Evolutionary conservation across 2,329 filamentous ascomycete genomes (phyloP), one percentile per base, ranked within the genome.

Genomic region (Aurifilum marmelostoma): DNA sequence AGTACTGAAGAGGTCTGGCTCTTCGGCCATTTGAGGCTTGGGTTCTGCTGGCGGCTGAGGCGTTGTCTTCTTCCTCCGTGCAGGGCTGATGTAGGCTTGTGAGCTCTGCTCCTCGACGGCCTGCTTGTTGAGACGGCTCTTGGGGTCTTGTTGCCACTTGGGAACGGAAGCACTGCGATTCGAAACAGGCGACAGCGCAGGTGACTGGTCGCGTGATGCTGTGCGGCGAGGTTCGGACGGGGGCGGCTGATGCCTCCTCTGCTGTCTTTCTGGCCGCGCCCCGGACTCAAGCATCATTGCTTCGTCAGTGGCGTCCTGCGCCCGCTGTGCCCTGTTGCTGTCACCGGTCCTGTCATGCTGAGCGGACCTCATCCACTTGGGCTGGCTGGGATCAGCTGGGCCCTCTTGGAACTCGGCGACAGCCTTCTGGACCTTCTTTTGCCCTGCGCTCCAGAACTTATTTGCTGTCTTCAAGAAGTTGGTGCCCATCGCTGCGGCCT

Each of bases 401-500:
- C 86, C 85, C 72, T 88, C 84, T 73, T 91, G 88, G 69, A 98
- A 92, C 21, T 99, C 96, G 11, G 94, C 90, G 43, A 98, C 92
- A 5, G 93, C 95, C 79, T 96, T 93, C 75, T 97, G 93, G 69
- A 98, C 88, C 77, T 93, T 94, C 80, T 97, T 99, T 76, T 94
- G 93, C 0, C 95, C 90, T 3, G 92, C 92, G 77, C 97, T 99
- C 96, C 96, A 99, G 0, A 98, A 81, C 0, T 93, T 95, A 73
- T 97, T 97, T 1, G 96, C 96, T 2, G 94, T 96, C 78, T 99
- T 99, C 79, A 98, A 89, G 16, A 99, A 80, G 71, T 87, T 97
- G 59, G 83, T 93, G 0, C 96, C 92, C 76, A 98, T 85, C 43
- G 94, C 91, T 7, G 93, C 89, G 2, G 95, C 95, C 58, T 91